Evolutionary conservation across 164 flowering plant species (phyloP).

Genomic region (Cinnamomum micranthum): DNA sequence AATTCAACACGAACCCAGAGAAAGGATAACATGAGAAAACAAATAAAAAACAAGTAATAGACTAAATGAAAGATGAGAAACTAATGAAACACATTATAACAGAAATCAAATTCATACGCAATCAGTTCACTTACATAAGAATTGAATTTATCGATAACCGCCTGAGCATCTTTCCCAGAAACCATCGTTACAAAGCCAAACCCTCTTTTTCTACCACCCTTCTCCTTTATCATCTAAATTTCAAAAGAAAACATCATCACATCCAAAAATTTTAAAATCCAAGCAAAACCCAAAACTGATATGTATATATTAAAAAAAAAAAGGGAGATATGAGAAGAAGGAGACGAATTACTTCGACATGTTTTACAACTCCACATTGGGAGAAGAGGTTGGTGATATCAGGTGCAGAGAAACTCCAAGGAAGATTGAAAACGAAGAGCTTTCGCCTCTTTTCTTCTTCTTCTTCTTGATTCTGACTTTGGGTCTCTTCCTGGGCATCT

Average conservation of each 20-base stretch:
- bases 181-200: conserved; percentile 79
- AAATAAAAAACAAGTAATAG: background rate
- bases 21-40: background rate
- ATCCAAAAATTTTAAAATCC: background rate
- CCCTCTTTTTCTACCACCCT: conserved; percentile 67
- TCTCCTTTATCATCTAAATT: conserved; percentile 64
- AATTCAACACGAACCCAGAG: background rate
- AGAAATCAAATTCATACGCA: background rate
- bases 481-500: conserved; percentile 19
- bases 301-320: too few relatives aligned
- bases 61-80: background rate
- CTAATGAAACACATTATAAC: background rate
- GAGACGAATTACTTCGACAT: conserved; percentile 57
- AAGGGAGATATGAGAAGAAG: background rate
- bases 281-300: too few relatives aligned
- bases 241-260: background rate
- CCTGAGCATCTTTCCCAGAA: conserved; percentile 61
- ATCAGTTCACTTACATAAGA: conserved; percentile 43
- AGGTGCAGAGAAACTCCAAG: conserved; percentile 49
- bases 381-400: conserved; percentile 63
- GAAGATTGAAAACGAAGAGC: conserved; percentile 68
- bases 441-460: conserved; percentile 40
- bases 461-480: conserved; percentile 8
- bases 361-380: conserved; percentile 66
- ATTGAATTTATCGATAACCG: conserved; percentile 60